Conservation (phyloP, 2,329 filamentous ascomycete genomes). For the Curvularia sp. region DNA sequence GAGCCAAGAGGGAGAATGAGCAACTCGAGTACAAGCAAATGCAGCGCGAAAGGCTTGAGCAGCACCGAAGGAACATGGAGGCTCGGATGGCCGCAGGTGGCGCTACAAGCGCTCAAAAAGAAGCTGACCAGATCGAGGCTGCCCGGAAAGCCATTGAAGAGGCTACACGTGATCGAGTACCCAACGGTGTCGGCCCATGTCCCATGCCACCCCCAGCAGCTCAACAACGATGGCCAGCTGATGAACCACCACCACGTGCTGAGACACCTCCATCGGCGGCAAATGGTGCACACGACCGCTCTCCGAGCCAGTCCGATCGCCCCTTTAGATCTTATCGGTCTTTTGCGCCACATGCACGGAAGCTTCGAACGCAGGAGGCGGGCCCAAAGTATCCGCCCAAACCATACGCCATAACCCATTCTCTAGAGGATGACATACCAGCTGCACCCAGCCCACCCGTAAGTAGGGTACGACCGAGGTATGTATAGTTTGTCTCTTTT, state of each 20-base stretch:
- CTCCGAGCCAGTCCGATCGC: slow-evolving; percentile 26
- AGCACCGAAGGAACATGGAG: slow-evolving; percentile 14
- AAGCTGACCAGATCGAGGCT: slow-evolving; percentile 15
- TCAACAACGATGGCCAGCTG: slow-evolving; percentile 8
- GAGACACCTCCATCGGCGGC: slow-evolving; percentile 18
- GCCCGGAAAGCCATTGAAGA: slow-evolving; percentile 17
- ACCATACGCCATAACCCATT: slow-evolving; percentile 26
- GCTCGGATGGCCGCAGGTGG: slow-evolving; percentile 11
- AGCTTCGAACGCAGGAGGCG: slow-evolving; percentile 27
- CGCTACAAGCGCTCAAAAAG: slow-evolving; percentile 10
- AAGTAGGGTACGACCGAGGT: slow-evolving; percentile 34
- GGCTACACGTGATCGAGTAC: slow-evolving; percentile 14
- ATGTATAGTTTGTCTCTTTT: slow-evolving; percentile 14
- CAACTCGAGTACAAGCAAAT: slow-evolving; percentile 15
- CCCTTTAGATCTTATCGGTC: slow-evolving; percentile 31
- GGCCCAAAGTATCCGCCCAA: slow-evolving; percentile 20
- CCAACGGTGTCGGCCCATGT: slow-evolving; percentile 1
- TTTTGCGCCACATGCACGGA: slow-evolving; percentile 28
- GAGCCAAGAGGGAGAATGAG: slow-evolving; percentile 13
- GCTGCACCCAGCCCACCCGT: slow-evolving; percentile 47
- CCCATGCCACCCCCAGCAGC: slow-evolving; percentile 7
- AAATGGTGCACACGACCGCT: slow-evolving; percentile 20
- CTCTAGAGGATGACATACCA: slow-evolving; percentile 42
- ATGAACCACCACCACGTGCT: slow-evolving; percentile 25
- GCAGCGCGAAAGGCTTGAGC: slow-evolving; percentile 14